Evolutionary conservation across 495 filamentous ascomycete genomes (phyloP), one percentile per base, ranked within the genome.

Genomic region (Hyaloscypha variabilis): DNA sequence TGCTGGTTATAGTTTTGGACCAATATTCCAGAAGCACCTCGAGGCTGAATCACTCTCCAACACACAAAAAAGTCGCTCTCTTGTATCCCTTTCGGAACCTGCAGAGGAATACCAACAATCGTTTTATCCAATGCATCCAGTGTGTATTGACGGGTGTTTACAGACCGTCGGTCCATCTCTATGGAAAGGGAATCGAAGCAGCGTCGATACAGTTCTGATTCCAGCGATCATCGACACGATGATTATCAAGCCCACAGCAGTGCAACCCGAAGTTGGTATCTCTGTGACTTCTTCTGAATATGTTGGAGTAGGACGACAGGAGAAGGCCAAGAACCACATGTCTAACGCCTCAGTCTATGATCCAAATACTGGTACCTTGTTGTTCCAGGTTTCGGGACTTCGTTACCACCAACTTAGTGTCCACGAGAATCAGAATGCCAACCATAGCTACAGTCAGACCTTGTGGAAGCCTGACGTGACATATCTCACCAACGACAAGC

Each of bases 111-210:
- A 70, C 2, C 67, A 62, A 17, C 72, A 79, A 58, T 75, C 73
- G 8, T 62, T 55, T n/a, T 78, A 77, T 55, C 55, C 77, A 8
- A 64, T 83, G 23, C 80, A 83, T 62, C 81, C 81, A 2, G 71
- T 72, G 0, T 64, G 61, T 23, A 62, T 83, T 10, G 80, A 82
- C 42, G 71, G 36, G 13, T 76, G 69, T 57, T 58, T 78, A 11
- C 77, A 81, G 51, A 65, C 72, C 13, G 68, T 71, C 0, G 60
- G 52, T 17, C 59, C 74, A 5, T 50, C 73, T 0, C 39, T 70
- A 25, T 61, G 59, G 63, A 34, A 26, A 36, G 51, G 60, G 39
- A 57, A 60, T 60, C 42, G 60, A 50, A 55, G 23, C 50, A 36
- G 60, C 53, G 51, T 66, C 28, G 59, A 55, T 10, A 14, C 42